phyloP scores from a whole-genome alignment of 176 grass and related monocot species.

The Juncus inflexus region DNA sequence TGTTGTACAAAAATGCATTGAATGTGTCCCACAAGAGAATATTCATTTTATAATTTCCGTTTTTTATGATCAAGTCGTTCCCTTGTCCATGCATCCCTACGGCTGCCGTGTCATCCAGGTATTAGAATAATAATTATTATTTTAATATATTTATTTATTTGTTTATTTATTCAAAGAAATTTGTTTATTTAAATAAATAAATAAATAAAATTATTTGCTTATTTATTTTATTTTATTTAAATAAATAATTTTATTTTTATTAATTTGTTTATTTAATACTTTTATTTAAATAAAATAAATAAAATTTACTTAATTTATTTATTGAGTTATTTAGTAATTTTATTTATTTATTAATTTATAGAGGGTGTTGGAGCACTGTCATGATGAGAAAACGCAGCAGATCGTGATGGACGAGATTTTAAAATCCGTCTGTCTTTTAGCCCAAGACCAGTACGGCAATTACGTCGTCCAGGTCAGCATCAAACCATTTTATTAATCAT shows the following conservation, averaged over 20 bases:
- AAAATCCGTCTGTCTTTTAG: slow-evolving; percentile 70
- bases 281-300: too few species aligned
- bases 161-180: slow-evolving; percentile 16
- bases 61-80: slow-evolving; percentile 87
- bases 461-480: slow-evolving; percentile 74
- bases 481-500: background rate
- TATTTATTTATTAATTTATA: slow-evolving; percentile 34
- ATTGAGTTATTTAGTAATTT: background rate
- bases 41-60: slow-evolving; percentile 84
- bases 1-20: slow-evolving; percentile 98
- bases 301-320: background rate
- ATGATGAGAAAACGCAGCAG: slow-evolving; percentile 65
- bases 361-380: slow-evolving; percentile 81
- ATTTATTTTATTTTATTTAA: too few species aligned
- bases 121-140: slow-evolving; percentile 1
- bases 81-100: slow-evolving; percentile 85
- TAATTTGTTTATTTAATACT: too few species aligned
- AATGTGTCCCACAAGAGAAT: slow-evolving; percentile 75
- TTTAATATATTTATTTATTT: slow-evolving; percentile 4
- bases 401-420: slow-evolving; percentile 83
- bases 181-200: background rate
- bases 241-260: too few species aligned
- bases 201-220: too few species aligned
- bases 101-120: slow-evolving; percentile 95
- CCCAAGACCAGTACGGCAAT: slow-evolving; percentile 87